Conservation (phyloP, 2,329 filamentous ascomycete genomes). For the Penicillium crustosum region DNA sequence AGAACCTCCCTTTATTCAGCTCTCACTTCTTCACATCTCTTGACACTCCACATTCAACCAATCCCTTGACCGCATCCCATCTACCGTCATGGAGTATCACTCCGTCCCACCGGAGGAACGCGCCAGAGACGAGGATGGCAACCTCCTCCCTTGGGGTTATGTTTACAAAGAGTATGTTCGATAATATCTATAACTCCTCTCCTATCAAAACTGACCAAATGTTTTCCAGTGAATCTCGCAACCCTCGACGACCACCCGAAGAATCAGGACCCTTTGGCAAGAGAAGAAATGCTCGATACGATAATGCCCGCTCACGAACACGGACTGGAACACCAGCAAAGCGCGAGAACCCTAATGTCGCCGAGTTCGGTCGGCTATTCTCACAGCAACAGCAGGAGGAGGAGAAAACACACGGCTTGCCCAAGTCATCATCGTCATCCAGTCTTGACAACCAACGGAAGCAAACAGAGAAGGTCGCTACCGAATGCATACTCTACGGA, state of each 20-base stretch:
- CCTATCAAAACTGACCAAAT: neutral
- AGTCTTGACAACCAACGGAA: conserved; percentile 43
- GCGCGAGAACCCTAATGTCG: conserved; percentile 56
- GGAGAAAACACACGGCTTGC: conserved; percentile 38
- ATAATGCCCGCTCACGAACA: conserved; percentile 51
- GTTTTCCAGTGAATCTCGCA: conserved; percentile 45
- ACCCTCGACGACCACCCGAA: conserved; percentile 55
- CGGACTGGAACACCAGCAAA: conserved; percentile 60
- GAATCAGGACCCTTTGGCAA: conserved; percentile 64
- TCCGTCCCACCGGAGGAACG: conserved; percentile 64
- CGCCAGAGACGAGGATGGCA: conserved; percentile 59
- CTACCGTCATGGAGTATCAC: conserved; percentile 60
- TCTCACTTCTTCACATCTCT: neutral
- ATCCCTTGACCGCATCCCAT: neutral
- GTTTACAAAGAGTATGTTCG: conserved; percentile 59
- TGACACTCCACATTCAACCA: neutral
- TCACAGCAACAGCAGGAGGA: conserved; percentile 47
- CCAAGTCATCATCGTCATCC: conserved; percentile 43
- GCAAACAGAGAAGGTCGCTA: conserved; percentile 55
- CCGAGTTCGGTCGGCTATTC: conserved; percentile 49
- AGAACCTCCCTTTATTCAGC: neutral
- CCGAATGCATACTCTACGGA: conserved; percentile 82
- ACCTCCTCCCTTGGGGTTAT: conserved; percentile 62
- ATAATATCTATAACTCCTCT: neutral
- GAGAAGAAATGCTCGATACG: conserved; percentile 47